Base-by-base conservation (phyloP, 2,329 filamentous ascomycete genomes). In the Beauveria sp. region DNA sequence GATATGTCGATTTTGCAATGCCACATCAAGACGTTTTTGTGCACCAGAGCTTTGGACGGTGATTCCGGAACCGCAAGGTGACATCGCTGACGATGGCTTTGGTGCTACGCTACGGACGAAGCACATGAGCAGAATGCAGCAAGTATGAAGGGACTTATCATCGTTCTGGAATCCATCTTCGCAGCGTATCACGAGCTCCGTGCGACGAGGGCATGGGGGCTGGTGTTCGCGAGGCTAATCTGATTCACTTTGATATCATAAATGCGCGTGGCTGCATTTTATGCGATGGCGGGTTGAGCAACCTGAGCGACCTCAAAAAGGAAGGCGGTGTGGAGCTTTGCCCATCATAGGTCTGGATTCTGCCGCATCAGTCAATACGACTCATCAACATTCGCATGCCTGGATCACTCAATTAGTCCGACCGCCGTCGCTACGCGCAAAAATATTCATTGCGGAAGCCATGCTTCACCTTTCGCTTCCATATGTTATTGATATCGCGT, bases 321-420 rank as follows among this genome's bases (percentile, higher is more conserved):
- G 69, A 64, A 71, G 67, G 70, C 70, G 70, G 70, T 71, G 64
- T 22, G 12, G 16, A 3, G 9, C 20, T 38, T 40, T 31, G 34
- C 18, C 61, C 38, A 54, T 52, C 22, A 38, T 46, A 66, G 65
- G 63, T 64, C 60, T 1, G 42, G 14, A 67, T 71, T 71, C 70
- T 71, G 70, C 70, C 70, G 62, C 65, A 22, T 38, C 62, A 61
- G 48, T 45, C 52, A 54, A 48, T 49, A 66, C 62, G 58, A 66
- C 63, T 57, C 60, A 51, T 63, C 62, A 64, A 46, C 63, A 34
- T 58, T 63, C 60, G 42, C 60, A 56, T 51, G 5, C 38, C 22
- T 18, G 28, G 18, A 20, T 34, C 14, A 34, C 20, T 18, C 49
- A 34, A 10, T 34, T 2, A 18, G 16, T 42, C 50, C 43, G 7